These are phyloP conservation scores for Helicocarpus griseus DNA, from an alignment of 2,329 filamentous ascomycete species.

Conservation along the genomic window DNA sequence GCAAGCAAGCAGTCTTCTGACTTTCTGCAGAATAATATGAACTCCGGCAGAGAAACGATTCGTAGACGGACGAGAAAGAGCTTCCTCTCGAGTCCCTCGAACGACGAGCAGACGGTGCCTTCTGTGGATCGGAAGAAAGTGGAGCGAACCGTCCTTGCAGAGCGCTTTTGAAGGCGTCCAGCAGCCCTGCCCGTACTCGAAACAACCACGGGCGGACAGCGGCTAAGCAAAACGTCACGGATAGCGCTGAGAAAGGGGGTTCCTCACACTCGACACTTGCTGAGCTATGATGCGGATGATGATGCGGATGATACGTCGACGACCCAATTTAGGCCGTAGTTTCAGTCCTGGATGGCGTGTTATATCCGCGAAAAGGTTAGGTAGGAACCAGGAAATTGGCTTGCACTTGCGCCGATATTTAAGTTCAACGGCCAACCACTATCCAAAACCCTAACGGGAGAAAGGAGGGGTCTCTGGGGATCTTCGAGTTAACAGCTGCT, in stretches of 20 bases:
- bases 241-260: neutral
- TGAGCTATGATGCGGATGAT: conserved; percentile 5
- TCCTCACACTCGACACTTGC: neutral
- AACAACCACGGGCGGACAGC: neutral
- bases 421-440: conserved; percentile 11
- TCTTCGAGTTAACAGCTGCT: conserved; percentile 7
- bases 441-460: conserved; percentile 8
- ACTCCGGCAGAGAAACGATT: neutral
- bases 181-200: neutral
- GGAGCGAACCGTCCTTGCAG: conserved; percentile 1
- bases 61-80: neutral
- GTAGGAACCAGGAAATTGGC: conserved; percentile 9
- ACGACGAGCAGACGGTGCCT: too few species aligned
- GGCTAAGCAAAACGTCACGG: conserved; percentile 2
- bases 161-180: neutral
- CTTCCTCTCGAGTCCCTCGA: neutral
- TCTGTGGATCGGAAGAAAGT: conserved; percentile 2
- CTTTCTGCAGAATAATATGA: too few species aligned
- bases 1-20: neutral
- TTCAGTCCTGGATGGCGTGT: conserved; percentile 2
- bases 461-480: conserved; percentile 4
- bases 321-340: neutral
- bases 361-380: conserved; percentile 9
- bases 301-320: too few species aligned
- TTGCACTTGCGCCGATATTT: conserved; percentile 7